Percentiles rank a stretch among this genome's conserved stretches.
Conservation (phyloP, 345 rosid genomes). For the Lagerstroemia speciosa region DNA sequence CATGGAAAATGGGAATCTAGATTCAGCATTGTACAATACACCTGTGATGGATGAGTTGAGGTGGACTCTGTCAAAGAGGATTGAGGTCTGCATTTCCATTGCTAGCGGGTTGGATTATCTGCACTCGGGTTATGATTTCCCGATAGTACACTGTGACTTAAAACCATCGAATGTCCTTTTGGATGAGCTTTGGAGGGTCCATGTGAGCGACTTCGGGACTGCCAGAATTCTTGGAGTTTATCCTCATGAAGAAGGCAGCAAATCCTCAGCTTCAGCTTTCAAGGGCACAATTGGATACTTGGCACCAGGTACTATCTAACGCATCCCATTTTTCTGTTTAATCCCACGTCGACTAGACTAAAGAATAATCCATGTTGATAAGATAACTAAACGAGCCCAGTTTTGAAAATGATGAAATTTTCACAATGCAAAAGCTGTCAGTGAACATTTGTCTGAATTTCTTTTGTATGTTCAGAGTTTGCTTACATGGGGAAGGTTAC, state of each 20-base stretch:
- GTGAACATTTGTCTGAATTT: not conserved
- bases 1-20: slow-evolving; percentile 80
- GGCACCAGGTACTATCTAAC: slow-evolving; percentile 60
- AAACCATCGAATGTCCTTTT: slow-evolving; percentile 81
- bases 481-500: slow-evolving; percentile 77
- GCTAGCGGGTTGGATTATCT: slow-evolving; percentile 69
- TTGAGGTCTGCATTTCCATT: slow-evolving; percentile 40
- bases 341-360: too few species aligned
- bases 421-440: not conserved
- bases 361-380: too few species aligned
- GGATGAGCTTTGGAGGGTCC: slow-evolving; percentile 52
- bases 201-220: slow-evolving; percentile 96
- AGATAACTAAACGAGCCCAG: too few species aligned
- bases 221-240: slow-evolving; percentile 65
- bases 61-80: slow-evolving; percentile 41
- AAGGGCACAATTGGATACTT: slow-evolving; percentile 86
- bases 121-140: slow-evolving; percentile 64
- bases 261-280: slow-evolving; percentile 52
- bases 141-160: slow-evolving; percentile 79
- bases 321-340: not conserved
- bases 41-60: slow-evolving; percentile 20
- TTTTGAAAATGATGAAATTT: not conserved
- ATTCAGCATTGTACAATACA: slow-evolving; percentile 36
- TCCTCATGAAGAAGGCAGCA: slow-evolving; percentile 35
- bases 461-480: slow-evolving; percentile 39